These are phyloP conservation scores for Oidium heveae DNA, from an alignment of 2,329 filamentous ascomycete genomes.

Conservation along the genomic window DNA sequence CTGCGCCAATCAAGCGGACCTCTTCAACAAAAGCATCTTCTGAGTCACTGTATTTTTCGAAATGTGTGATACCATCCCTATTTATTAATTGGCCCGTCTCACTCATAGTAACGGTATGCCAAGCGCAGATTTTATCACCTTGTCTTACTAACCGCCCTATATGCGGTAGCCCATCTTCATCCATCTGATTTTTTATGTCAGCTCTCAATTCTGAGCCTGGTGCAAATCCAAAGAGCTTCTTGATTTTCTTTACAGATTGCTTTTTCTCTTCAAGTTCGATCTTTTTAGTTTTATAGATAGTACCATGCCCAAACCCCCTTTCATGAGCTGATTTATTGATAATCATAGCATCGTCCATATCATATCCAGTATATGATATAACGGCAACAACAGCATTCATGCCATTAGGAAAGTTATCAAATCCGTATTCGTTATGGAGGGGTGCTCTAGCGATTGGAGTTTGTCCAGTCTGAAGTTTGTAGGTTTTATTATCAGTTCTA, in stretches of 20 bases:
- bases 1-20: constrained; percentile 69
- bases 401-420: constrained; percentile 96
- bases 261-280: constrained; percentile 56
- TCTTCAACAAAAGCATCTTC: constrained; percentile 81
- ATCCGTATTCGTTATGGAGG: constrained; percentile 82
- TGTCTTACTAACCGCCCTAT: constrained; percentile 55
- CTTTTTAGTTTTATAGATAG: constrained; percentile 95
- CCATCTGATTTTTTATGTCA: constrained; percentile 45
- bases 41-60: constrained; percentile 81
- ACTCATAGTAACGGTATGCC: constrained; percentile 66
- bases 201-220: constrained; percentile 44
- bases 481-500: constrained; percentile 92
- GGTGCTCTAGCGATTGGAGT: constrained; percentile 82
- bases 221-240: constrained; percentile 77
- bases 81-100: constrained; percentile 59
- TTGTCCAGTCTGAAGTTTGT: constrained; percentile 82
- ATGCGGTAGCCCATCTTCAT: constrained; percentile 66
- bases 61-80: constrained; percentile 62
- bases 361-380: constrained; percentile 95
- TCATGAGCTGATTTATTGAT: constrained; percentile 94
- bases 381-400: constrained; percentile 90
- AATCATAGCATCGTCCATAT: constrained; percentile 99
- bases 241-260: constrained; percentile 40
- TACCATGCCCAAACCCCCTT: constrained; percentile 82
- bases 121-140: constrained; percentile 69